Evolutionary conservation across 192 early-diverging fungal species (phyloP), one percentile per base, ranked within the genome.

Genomic region (Gonapodya prolifera): DNA sequence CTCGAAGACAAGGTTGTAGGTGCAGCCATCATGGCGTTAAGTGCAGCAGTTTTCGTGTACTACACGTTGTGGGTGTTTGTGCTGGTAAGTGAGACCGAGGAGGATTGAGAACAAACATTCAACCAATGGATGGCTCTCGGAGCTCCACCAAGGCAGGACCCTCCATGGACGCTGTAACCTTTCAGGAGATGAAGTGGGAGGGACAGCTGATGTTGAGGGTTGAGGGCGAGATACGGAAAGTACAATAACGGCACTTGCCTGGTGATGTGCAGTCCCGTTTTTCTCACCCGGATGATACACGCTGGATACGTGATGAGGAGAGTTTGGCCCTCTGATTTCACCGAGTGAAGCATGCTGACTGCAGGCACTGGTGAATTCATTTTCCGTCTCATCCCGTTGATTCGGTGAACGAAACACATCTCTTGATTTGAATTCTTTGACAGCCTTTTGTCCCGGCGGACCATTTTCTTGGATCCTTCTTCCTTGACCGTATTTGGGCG

Each of bases 11-110:
- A 91, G 83, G 82, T 91, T 30, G 89, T 95, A 32, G 96, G 96
- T 28, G 92, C 88, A 16, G 83, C 84, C 69, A 83, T 94, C 28
- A 84, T 95, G 45, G 83, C 86, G 2, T 78, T 93, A 73, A 91
- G 92, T 45, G 82, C 88, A 30, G 82, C 89, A 61, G 89, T 95
- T 69, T 96, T 96, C 82, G 77, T 87, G 70, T 97, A 97, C 82
- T 97, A 96, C 84, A 91, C 94, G 28, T 84, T 91, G 70, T 97
- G 96, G 96, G 91, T 92, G 0, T 86, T 97, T 34, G 83, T 96
- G 30, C 90, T 97, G 88, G 92, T 93, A 84, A 78, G 79, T 35
- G 29, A 8, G 0, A 33, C 0, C 36, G 74, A n/a, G n/a, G n/a
- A n/a, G n/a, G n/a, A n/a, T n/a, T n/a, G n/a, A n/a, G n/a, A n/a